These are phyloP conservation scores for Wallacemonas sp. DNA, from an alignment of 208 protist genomes.

Conservation along the genomic window DNA sequence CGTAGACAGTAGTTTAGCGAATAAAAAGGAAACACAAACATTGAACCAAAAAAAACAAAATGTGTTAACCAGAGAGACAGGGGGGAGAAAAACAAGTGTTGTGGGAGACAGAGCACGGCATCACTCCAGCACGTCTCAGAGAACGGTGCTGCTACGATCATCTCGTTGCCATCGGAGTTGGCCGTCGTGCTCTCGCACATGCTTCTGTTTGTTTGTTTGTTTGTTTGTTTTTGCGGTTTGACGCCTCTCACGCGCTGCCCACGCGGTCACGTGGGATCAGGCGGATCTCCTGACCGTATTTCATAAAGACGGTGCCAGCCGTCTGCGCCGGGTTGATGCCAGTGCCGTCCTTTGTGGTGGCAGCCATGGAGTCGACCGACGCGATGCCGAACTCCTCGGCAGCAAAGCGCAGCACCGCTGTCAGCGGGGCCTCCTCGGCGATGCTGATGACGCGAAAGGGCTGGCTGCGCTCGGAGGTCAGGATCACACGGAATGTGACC, in stretches of 20 bases:
- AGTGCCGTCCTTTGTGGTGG: slow-evolving; percentile 92
- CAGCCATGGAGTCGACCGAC: slow-evolving; percentile 80
- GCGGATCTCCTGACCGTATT: slow-evolving; percentile 94
- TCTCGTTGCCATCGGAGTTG: too few relatives aligned
- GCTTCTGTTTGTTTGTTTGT: slow-evolving; percentile 1
- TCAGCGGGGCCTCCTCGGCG: slow-evolving; percentile 95
- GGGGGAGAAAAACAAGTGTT: too few relatives aligned
- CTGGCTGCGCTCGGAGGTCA: slow-evolving; percentile 82
- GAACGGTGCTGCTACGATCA: too few relatives aligned
- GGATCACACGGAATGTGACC: slow-evolving; percentile 80
- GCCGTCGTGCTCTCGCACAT: neutral
- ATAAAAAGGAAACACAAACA: too few relatives aligned
- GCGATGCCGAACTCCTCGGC: slow-evolving; percentile 92
- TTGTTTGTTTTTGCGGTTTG: neutral
- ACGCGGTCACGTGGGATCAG: slow-evolving; percentile 96
- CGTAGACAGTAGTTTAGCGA: too few relatives aligned
- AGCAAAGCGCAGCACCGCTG: slow-evolving; percentile 94
- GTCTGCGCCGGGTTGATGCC: slow-evolving; percentile 96
- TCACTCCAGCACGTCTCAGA: too few relatives aligned
- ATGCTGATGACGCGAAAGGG: slow-evolving; percentile 92
- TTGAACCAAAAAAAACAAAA: too few relatives aligned
- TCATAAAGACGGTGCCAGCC: slow-evolving; percentile 94
- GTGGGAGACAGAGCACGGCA: too few relatives aligned
- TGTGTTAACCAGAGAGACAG: too few relatives aligned
- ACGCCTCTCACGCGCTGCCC: slow-evolving; percentile 28